These are phyloP conservation scores for Flagelloscypha sp. DNA, from an alignment of 768 basidiomycete species.

Conservation along the genomic window DNA sequence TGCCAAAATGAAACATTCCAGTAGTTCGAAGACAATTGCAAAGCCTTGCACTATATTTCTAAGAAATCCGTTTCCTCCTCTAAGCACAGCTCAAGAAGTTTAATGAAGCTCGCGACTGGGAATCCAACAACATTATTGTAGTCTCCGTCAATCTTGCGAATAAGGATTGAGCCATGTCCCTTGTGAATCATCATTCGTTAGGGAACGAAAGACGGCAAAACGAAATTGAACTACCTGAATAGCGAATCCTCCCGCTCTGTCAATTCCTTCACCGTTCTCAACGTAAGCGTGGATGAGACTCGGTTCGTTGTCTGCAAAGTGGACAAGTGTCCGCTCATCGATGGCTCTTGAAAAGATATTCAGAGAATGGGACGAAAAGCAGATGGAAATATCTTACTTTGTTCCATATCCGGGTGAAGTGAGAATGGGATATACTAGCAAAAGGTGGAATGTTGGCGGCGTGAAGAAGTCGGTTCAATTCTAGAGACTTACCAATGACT, in stretches of 20 bases:
- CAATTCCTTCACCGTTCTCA: slow-evolving; percentile 75
- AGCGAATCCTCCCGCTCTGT: slow-evolving; percentile 91
- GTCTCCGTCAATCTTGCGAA: slow-evolving; percentile 84
- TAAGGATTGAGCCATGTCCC: slow-evolving; percentile 75
- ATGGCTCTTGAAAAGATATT: too few relatives aligned
- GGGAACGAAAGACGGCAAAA: neutral
- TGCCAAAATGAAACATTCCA: too few relatives aligned
- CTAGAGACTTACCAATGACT: slow-evolving; percentile 54
- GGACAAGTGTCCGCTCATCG: slow-evolving; percentile 74
- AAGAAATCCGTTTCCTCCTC: slow-evolving; percentile 77
- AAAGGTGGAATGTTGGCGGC: neutral
- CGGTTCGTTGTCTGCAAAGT: slow-evolving; percentile 58
- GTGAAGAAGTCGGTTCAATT: neutral
- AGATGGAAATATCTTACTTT: slow-evolving; percentile 48
- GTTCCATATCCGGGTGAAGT: slow-evolving; percentile 69
- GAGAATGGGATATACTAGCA: slow-evolving; percentile 62
- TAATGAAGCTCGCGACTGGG: slow-evolving; percentile 80
- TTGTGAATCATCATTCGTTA: slow-evolving; percentile 24
- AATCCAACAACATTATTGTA: slow-evolving; percentile 91
- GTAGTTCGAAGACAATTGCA: too few relatives aligned
- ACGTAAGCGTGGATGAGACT: slow-evolving; percentile 70
- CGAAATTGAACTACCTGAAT: slow-evolving; percentile 65
- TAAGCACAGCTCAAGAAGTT: slow-evolving; percentile 53
- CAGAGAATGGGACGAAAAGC: too few relatives aligned
- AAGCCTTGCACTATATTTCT: slow-evolving; percentile 34